Evolutionary conservation across 2,329 filamentous ascomycete species (phyloP).

Genomic region (Dactylellina parvicollis): DNA sequence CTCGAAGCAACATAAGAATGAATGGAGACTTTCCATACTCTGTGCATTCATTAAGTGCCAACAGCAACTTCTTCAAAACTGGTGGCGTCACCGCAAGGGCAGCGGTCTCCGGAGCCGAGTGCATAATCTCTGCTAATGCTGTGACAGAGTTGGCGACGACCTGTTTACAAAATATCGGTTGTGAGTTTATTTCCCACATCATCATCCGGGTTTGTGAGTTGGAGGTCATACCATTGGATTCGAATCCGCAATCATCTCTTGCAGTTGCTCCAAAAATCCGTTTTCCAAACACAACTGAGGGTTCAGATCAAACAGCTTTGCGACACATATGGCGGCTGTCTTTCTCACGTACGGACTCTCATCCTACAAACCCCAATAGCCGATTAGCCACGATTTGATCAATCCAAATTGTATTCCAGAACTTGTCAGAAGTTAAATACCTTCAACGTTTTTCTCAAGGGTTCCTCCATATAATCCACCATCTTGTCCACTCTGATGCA

Average conservation of each 20-base stretch:
- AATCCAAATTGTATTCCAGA: too few species aligned
- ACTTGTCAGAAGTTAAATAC: constrained; percentile 29
- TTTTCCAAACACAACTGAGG: constrained; percentile 93
- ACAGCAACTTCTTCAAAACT: constrained; percentile 91
- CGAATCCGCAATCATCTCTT: constrained; percentile 95
- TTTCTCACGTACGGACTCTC: constrained; percentile 98
- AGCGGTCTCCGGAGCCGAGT: constrained; percentile 88
- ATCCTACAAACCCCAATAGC: constrained; percentile 67
- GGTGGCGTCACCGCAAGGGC: constrained; percentile 83
- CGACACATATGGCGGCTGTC: constrained; percentile 96
- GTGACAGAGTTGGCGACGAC: constrained; percentile 96
- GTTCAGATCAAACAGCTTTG: constrained; percentile 96
- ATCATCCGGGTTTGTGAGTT: too few species aligned
- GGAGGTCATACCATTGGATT: constrained; percentile 80
- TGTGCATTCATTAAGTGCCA: constrained; percentile 97
- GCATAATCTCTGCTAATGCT: constrained; percentile 87
- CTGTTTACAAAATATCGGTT: constrained; percentile 8
- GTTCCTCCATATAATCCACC: constrained; percentile 99
- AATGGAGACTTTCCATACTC: constrained; percentile 64
- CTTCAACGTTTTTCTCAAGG: constrained; percentile 86
- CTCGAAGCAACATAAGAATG: neutral
- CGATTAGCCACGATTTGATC: neutral
- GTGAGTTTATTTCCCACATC: too few species aligned
- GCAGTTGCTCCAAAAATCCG: constrained; percentile 89
- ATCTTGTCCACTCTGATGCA: constrained; percentile 99